Evolutionary conservation across 1,284 basidiomycete genomes (phyloP), one percentile per base, ranked within the genome.

Genomic region (Phellopilus nigrolimitatus): DNA sequence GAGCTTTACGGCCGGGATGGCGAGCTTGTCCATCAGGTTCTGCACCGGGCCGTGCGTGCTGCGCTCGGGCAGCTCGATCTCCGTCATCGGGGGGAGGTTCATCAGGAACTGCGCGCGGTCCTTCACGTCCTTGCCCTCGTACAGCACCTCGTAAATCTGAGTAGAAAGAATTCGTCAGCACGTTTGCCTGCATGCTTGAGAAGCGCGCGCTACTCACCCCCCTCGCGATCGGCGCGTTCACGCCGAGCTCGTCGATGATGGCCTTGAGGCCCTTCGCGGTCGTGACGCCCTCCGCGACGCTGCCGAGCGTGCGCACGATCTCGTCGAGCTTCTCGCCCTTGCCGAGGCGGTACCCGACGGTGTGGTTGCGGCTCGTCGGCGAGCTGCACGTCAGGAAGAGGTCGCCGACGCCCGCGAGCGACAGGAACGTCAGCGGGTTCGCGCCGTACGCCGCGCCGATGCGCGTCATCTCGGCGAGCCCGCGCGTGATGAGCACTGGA

Each of bases 381-480:
- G 89, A 91, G 60, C 83, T 89, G 66, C 88, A 91, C 1, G 88
- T 91, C 58, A 91, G 71, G 69, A 91, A 91, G 52, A 91, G 67
- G 66, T 91, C 88, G 30, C 88, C 88, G 46, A 91, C 88, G 3
- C 88, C 88, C 0, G 88, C 85, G 31, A 91, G 71, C 8, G 84
- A 84, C 51, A 91, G 65, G 66, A 89, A 91, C 3, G 88, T 91
- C 87, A 91, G n/a, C n/a, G n/a, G n/a, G n/a, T n/a, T n/a, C n/a
- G n/a, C n/a, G n/a, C n/a, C n/a, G n/a, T n/a, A n/a, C 13, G 88
- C 84, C 3, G 79, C 80, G 31, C 88, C 88, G 57, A 91, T 88
- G 51, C 87, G 81, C 27, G 89, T 90, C 88, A 91, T 89, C 64
- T 91, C 88, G 47, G 80, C 80, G 45, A 91, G 69, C 13, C 87